Base-by-base conservation (phyloP, 1,284 basidiomycete genomes). In the Ceratobasidium papillatum region DNA sequence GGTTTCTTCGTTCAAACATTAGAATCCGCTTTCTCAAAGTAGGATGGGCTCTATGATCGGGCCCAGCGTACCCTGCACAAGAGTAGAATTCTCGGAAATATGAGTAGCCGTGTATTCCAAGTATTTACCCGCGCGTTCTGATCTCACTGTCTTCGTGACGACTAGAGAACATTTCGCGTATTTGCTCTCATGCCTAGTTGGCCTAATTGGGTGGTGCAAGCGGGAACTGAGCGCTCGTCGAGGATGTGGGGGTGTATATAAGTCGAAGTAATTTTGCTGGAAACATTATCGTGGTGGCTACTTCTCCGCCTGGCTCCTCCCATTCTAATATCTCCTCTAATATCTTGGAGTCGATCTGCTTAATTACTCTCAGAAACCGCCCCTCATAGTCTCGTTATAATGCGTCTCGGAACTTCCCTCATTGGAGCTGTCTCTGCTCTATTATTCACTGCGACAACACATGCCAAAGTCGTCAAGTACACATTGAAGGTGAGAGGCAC, bases 381-480 rank as follows among this genome's bases (percentile, higher is more conserved):
- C 5, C 51, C 25, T 27, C 3, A 25, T 54, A 8, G 2, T 7
- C 19, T 41, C 12, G 4, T 12, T 8, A 25, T 45, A 45, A 69
- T 58, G 65, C 65, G 52, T 25, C 43, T 69, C 34, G 49, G 2
- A 30, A 58, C 36, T 22, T 69, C 41, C 12, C 52, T 69, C 14
- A n/a, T 25, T n/a, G 51, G 49, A 7, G 45, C 63, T 47, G 63
- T 65, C 14, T 41, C 58, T 2, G 43, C 45, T 9, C 17, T 58
- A 11, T 22, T 69, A 2, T 69, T 30, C 32, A n/a, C 14, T 25
- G 22, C 36, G 22, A 14, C 52, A 30, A n/a, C 25, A 1, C 32
- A 69, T 12, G 52, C 66, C 5, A 56, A 69, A 43, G 41, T 69
- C 7, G 54, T 59, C 36, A 69, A 69, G 38, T 69, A 69, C 36